Evolutionary conservation across 2,329 filamentous ascomycete genomes (phyloP), one percentile per base, ranked within the genome.

Genomic region (Zymoseptoria ardabiliae): DNA sequence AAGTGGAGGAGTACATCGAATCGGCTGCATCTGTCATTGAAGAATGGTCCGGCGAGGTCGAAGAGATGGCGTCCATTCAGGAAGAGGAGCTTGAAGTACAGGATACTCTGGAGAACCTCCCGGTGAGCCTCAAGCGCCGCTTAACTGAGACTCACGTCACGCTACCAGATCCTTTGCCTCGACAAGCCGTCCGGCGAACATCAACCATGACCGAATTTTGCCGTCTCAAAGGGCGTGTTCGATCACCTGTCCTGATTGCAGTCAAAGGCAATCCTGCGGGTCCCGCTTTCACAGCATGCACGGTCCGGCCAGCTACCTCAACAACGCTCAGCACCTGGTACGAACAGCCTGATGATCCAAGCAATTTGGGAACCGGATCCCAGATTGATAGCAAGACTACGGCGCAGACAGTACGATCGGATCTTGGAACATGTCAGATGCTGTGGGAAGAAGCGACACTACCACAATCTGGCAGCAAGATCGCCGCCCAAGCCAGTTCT

Each of bases 391-490:
- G 25, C 25, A 28, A 28, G 17, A 30, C 55, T 56, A 67, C 66
- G 4, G 62, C 64, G 35, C 67, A 68, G n/a, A 66, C 65, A 6
- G 57, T 69, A 5, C 58, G 57, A 30, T 65, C 64, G 13, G 67
- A 59, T 21, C 54, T 63, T n/a, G 64, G 64, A 17, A 66, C 60
- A 13, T 65, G 61, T 41, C 64, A 67, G 55, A 66, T 68, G 57
- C 22, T 67, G 10, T 68, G 64, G 67, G 66, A 68, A 50, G 67
- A 68, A 53, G 55, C 59, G 22, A 28, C 25, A 28, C 25, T 28
- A 28, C 6, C 25, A 28, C 25, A 28, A 28, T 8, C 25, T 28
- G 58, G 58, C 21, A 66, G 62, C 50, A 57, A 55, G 25, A 28
- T 8, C 25, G 7, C 9, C 25, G 25, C 25, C 25, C 25, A 28